phyloP scores from a whole-genome alignment of 2,329 filamentous ascomycete species.

The Xylariomycetidae sp. region DNA sequence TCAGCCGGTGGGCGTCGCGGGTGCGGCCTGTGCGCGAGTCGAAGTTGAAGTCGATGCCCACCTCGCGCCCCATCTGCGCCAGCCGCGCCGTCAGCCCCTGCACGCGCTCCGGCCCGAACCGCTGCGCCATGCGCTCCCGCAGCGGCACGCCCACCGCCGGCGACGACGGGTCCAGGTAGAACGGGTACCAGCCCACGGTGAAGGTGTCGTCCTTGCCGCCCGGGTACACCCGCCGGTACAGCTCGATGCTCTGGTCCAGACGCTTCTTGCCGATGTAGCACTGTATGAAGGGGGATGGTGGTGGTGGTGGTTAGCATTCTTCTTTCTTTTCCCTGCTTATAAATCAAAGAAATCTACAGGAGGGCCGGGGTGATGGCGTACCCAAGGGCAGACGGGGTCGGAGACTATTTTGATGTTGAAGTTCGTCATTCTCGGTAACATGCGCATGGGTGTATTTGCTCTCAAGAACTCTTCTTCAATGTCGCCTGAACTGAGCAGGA shows the following conservation, averaged over 20 bases:
- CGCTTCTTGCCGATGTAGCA: constrained; percentile 79
- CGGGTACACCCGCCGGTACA: constrained; percentile 60
- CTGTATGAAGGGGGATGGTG: constrained; percentile 30
- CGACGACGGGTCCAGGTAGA: constrained; percentile 71
- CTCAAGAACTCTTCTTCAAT: too few relatives aligned
- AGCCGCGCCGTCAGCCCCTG: constrained; percentile 55
- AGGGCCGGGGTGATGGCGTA: neutral
- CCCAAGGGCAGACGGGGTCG: neutral
- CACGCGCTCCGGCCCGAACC: constrained; percentile 63
- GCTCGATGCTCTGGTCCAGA: constrained; percentile 65
- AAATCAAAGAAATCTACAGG: neutral
- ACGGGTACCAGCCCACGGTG: constrained; percentile 70
- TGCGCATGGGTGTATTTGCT: too few relatives aligned
- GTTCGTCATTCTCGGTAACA: neutral
- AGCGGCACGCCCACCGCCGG: constrained; percentile 40
- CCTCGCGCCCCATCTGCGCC: constrained; percentile 50
- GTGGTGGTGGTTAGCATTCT: too few relatives aligned
- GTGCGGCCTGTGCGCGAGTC: constrained; percentile 71
- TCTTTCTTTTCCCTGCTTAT: neutral
- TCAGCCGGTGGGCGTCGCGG: constrained; percentile 71
- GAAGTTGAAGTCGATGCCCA: constrained; percentile 71
- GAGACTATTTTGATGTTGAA: neutral
- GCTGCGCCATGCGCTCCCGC: constrained; percentile 48
- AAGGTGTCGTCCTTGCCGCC: constrained; percentile 61
- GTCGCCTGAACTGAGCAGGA: too few relatives aligned